Base-by-base conservation (phyloP, 2,329 filamentous ascomycete species). In the Cladophialophora chaetospira region DNA sequence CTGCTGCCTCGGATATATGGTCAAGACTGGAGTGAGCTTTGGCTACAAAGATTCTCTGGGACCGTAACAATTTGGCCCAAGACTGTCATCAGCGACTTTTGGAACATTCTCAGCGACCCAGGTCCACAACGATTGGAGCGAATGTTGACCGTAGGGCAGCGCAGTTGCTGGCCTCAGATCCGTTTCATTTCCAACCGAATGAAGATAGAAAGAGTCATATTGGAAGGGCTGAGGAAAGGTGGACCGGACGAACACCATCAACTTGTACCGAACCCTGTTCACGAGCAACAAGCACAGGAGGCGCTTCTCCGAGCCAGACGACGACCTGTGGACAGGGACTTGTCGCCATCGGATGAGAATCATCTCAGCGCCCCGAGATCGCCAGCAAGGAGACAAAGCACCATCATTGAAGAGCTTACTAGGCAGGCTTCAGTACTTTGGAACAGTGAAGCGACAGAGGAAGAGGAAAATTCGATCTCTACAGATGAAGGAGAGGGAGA, bases 11-110 rank as follows among this genome's bases (percentile, higher is more conserved):
- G 94, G 0, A 91, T 91, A 0, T 73, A 97, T 19, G 93, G 92
- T 2, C 93, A 97, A 72, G 94, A 99, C 71, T 99, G 94, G 94
- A 92, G 88, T 57, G 89, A 96, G 73, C 85, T 99, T 19, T 99
- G 93, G 89, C 82, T 99, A 45, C 94, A 99, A 71, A 85, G 91
- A 57, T 99, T 99, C 72, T 88, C 88, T 62, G 94, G 94, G 25
- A 97, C 91, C 8, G 88, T 97, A 62, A 99, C 94, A 10, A 92
- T 99, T 68, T 97, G 93, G 92, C 94, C 94, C 5, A 91, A 91
- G 71, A 87, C 86, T 10, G 77, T 86, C 2, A 75, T 84, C 1
- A 88, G 85, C 1, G 94, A 99, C 74, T 95, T 97, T 70, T 85
- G 82, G 70, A 84, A 89, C 66, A 96, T 99, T 60, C 80, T 99